Evolutionary conservation across 495 filamentous ascomycete species (phyloP).

Genomic region (Astrocystis sublimbata): DNA sequence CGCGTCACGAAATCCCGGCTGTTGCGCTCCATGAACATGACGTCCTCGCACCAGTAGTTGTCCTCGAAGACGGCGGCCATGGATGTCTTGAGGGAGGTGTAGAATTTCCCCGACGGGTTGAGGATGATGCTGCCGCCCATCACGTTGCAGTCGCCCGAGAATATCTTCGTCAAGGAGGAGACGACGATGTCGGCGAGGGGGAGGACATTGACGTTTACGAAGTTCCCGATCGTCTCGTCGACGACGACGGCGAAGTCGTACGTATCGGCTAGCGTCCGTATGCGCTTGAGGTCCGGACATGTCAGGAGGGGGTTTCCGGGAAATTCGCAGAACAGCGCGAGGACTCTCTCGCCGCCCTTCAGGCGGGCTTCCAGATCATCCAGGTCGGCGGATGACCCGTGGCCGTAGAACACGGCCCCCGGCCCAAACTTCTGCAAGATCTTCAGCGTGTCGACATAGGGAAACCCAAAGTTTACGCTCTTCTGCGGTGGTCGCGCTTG

Average conservation of each 20-base stretch:
- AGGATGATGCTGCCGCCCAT: slow-evolving; percentile 91
- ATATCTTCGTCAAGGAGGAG: slow-evolving; percentile 93
- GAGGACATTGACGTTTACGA: slow-evolving; percentile 91
- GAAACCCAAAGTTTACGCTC: slow-evolving; percentile 80
- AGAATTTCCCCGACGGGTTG: slow-evolving; percentile 77
- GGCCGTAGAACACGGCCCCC: slow-evolving; percentile 87
- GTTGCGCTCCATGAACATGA: slow-evolving; percentile 92
- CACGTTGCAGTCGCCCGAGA: slow-evolving; percentile 95
- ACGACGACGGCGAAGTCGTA: slow-evolving; percentile 90
- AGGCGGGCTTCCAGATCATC: slow-evolving; percentile 81
- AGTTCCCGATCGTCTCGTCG: slow-evolving; percentile 95
- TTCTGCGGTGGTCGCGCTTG: slow-evolving; percentile 58
- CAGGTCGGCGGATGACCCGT: slow-evolving; percentile 76
- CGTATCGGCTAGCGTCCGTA: slow-evolving; percentile 73
- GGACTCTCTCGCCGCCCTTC: slow-evolving; percentile 70
- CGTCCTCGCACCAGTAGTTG: slow-evolving; percentile 90
- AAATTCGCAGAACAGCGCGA: slow-evolving; percentile 91
- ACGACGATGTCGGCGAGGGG: slow-evolving; percentile 88
- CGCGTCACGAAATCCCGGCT: slow-evolving; percentile 87
- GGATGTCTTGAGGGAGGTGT: slow-evolving; percentile 62
- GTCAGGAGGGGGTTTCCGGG: slow-evolving; percentile 88
- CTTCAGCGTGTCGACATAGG: slow-evolving; percentile 95
- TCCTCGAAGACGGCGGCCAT: slow-evolving; percentile 74
- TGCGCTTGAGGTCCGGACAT: slow-evolving; percentile 79
- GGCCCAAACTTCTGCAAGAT: slow-evolving; percentile 93